A percentile compares a stretch with the other conserved stretches of the same genome.
Conservation (phyloP, 768 basidiomycete species). For the Tylopilus subfusipes region DNA sequence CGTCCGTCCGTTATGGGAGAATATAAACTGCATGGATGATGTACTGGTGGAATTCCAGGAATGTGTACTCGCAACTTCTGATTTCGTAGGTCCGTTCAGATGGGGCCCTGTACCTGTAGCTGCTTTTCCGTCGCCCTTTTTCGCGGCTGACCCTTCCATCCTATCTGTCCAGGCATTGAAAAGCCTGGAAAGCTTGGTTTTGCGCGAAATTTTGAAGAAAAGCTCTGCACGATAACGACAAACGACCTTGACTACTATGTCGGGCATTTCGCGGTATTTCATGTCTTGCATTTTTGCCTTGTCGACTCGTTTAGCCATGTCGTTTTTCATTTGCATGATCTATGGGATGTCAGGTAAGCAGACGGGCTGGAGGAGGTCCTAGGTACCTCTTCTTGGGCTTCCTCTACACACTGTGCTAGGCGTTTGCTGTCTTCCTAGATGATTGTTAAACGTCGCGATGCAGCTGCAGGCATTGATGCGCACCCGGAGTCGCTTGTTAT, state of each 20-base stretch:
- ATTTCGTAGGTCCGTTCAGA: slow-evolving; percentile 49
- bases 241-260: slow-evolving; percentile 84
- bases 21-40: slow-evolving; percentile 72
- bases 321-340: slow-evolving; percentile 79
- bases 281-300: slow-evolving; percentile 74
- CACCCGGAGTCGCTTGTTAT: slow-evolving; percentile 86
- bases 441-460: slow-evolving; percentile 21
- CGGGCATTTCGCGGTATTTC: slow-evolving; percentile 83
- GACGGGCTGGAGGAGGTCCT: neutral
- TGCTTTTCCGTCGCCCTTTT: slow-evolving; percentile 40
- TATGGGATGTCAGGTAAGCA: slow-evolving; percentile 26
- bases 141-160: slow-evolving; percentile 63
- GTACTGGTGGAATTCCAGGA: slow-evolving; percentile 37
- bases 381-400: slow-evolving; percentile 78
- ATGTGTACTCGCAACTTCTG: slow-evolving; percentile 47
- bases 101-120: slow-evolving; percentile 24
- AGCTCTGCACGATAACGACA: slow-evolving; percentile 88
- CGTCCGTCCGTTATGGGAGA: slow-evolving; percentile 76
- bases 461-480: slow-evolving; percentile 21
- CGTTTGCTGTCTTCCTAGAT: slow-evolving; percentile 81
- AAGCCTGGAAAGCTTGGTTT: slow-evolving; percentile 78
- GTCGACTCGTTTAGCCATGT: slow-evolving; percentile 76
- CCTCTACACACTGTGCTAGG: slow-evolving; percentile 74
- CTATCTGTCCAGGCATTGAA: slow-evolving; percentile 88
- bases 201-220: slow-evolving; percentile 90